Evolutionary conservation across 768 basidiomycete species (phyloP), one percentile per base, ranked within the genome.

Genomic region (Hypholoma fasciculare): DNA sequence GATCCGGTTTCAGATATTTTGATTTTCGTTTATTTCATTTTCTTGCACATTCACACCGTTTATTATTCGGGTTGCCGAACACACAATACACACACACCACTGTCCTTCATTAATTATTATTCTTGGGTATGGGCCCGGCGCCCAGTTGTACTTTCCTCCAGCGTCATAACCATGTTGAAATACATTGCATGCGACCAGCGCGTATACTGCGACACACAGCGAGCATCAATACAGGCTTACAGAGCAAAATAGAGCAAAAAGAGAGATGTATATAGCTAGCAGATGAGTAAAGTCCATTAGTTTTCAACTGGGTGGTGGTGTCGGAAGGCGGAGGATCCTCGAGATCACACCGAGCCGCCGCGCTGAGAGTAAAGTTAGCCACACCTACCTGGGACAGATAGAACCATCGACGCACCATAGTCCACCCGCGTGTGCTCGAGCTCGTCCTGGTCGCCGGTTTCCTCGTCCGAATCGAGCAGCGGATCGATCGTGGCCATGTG

Each of bases 401-500:
- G 4, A 12, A 44, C 19, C 47, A 47, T 43, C 40, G 37, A 56
- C 88, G 65, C 65, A 88, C 90, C 76, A 65, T 90, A 90, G 63
- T 92, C 89, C 49, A 78, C 67, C 43, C 82, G 79, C 47, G 81
- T 75, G 61, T 88, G 75, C 56, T 89, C 84, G 19, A 49, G 27
- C 48, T 49, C 48, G 58, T 90, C 87, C 54, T 78, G 75, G 27
- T 34, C 30, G 30, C 48, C 26, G 55, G 77, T 43, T 65, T 92
- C 90, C 39, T 88, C 87, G 62, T 92, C 90, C 12, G 90, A 90
- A 72, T 90, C 88, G 12, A 72, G 75, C 14, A 91, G 74, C 14
- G 89, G 87, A 66, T 92, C 89, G 37, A 78, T 78, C 39, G 78
- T 78, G 27, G 85, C 79, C 34, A 83, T 73, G 64, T 87, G 84